Evolutionary conservation across 1,284 basidiomycete genomes (phyloP).

Genomic region (Pseudozyma hubeiensis): DNA sequence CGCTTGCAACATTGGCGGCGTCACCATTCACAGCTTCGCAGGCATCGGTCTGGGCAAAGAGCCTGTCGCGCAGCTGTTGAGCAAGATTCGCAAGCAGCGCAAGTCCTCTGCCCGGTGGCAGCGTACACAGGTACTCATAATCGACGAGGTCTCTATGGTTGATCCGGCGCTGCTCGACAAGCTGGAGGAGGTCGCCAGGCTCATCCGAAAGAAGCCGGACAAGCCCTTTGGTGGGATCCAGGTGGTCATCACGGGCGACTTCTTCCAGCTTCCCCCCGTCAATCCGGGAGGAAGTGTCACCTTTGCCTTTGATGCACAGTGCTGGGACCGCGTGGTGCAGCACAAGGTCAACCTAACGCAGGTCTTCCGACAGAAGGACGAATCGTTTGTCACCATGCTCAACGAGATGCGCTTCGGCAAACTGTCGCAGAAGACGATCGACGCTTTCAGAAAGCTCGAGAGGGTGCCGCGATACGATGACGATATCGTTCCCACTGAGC

Average conservation of each 20-base stretch:
- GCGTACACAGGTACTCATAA: conserved; percentile 82
- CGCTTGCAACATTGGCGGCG: conserved; percentile 89
- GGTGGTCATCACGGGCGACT: conserved; percentile 92
- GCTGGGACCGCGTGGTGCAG: conserved; percentile 82
- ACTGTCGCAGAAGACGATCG: conserved; percentile 56
- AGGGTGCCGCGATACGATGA: conserved; percentile 47
- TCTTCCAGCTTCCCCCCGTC: conserved; percentile 96
- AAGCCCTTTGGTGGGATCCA: conserved; percentile 93
- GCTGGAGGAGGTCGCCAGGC: conserved; percentile 77
- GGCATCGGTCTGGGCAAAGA: conserved; percentile 87
- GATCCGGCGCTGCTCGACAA: conserved; percentile 93
- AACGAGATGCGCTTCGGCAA: conserved; percentile 62
- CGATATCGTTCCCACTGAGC: conserved; percentile 62
- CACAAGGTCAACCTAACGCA: conserved; percentile 86
- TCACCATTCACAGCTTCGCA: conserved; percentile 91
- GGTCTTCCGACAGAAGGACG: conserved; percentile 80
- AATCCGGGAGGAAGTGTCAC: conserved; percentile 69
- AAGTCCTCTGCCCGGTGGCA: conserved; percentile 78
- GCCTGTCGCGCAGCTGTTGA: conserved; percentile 74
- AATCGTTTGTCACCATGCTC: conserved; percentile 59
- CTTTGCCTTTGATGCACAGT: conserved; percentile 80
- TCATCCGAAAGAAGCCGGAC: conserved; percentile 73
- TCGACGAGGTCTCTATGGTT: conserved; percentile 97
- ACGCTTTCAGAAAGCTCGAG: conserved; percentile 50
- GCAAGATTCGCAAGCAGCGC: conserved; percentile 79